Evolutionary conservation across 83 land plant genomes (phyloP).

Genomic region (Larix sibirica): DNA sequence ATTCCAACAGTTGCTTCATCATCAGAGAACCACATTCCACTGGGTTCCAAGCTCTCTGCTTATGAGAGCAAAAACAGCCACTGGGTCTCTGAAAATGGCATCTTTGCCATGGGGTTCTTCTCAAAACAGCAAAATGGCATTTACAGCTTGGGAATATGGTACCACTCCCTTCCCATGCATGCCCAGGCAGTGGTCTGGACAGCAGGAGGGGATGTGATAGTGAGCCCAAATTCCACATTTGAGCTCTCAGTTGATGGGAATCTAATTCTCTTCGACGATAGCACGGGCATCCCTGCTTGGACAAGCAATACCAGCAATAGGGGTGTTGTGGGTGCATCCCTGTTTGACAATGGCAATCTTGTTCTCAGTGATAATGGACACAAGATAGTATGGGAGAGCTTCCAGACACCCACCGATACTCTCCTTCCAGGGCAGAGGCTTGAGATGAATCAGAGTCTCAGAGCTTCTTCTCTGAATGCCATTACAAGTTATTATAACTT

Average conservation of each 20-base stretch:
- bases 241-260: constrained; percentile 20
- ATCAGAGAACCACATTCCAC: constrained; percentile 22
- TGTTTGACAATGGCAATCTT: constrained; percentile 46
- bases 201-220: constrained; percentile 24
- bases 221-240: constrained; percentile 27
- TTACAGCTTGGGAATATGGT: constrained; percentile 32
- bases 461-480: constrained; percentile 27
- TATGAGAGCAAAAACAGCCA: constrained; percentile 9
- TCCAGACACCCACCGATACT: constrained; percentile 40
- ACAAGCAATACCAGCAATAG: constrained; percentile 30
- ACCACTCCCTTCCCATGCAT: constrained; percentile 12
- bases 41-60: constrained; percentile 30
- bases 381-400: constrained; percentile 49
- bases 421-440: constrained; percentile 53
- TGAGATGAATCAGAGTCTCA: constrained; percentile 22
- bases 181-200: constrained; percentile 35
- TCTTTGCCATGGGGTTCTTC: constrained; percentile 36
- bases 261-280: constrained; percentile 19
- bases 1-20: neutral
- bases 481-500: constrained; percentile 42
- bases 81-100: constrained; percentile 38
- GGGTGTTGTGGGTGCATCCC: constrained; percentile 31
- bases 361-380: constrained; percentile 20
- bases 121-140: constrained; percentile 6
- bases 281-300: constrained; percentile 20